Conservation (phyloP, 345 rosid species). For the Cardiospermum halicacabum region DNA sequence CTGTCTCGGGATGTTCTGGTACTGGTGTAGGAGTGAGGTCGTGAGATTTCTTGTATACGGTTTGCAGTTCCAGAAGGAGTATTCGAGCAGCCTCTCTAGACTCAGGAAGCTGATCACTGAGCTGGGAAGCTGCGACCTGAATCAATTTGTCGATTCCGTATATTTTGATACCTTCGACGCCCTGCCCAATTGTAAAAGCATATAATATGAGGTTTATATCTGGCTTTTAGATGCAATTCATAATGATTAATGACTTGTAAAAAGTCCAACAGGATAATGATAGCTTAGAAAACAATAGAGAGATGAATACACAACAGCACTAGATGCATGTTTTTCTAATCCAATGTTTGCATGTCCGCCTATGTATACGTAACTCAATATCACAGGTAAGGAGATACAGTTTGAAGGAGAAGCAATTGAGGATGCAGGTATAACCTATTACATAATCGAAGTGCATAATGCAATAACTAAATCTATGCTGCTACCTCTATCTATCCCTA, state of each 20-base stretch:
- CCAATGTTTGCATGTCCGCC: not conserved
- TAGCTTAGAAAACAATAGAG: not conserved
- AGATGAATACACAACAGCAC: not conserved
- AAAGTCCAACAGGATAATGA: not conserved
- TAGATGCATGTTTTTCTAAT: not conserved
- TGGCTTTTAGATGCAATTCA: not conserved
- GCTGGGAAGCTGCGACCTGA: slow-evolving; percentile 81
- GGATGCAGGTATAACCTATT: not conserved
- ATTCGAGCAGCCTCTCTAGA: slow-evolving; percentile 92
- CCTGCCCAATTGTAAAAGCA: slow-evolving; percentile 37
- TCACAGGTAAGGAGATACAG: not conserved
- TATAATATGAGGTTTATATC: not conserved
- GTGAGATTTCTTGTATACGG: slow-evolving; percentile 55
- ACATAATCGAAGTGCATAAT: not conserved
- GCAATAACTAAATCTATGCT: too few relatives aligned
- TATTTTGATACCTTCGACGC: slow-evolving; percentile 71
- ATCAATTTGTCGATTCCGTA: slow-evolving; percentile 84
- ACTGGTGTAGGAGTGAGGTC: slow-evolving; percentile 23
- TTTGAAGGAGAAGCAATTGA: not conserved
- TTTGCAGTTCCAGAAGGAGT: slow-evolving; percentile 76
- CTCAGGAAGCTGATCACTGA: slow-evolving; percentile 91
- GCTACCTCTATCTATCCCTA: too few relatives aligned
- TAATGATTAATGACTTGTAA: not conserved
- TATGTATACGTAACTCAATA: not conserved
- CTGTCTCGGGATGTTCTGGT: slow-evolving; percentile 44